Base-by-base conservation (phyloP, 1,284 basidiomycete species). In the Papiliotrema fonsecae region DNA sequence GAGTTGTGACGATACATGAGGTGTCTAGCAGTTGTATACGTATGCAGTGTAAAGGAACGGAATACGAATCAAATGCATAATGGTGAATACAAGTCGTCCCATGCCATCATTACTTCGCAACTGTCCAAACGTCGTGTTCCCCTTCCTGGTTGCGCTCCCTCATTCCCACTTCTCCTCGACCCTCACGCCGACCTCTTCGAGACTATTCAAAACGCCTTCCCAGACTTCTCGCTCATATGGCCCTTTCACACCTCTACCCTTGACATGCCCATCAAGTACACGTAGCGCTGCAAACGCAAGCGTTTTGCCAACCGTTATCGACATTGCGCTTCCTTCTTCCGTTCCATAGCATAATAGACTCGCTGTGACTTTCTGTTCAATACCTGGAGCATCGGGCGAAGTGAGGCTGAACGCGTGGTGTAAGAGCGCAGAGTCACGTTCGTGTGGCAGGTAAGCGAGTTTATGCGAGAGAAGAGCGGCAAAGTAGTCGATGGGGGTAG, bases 361-460 rank as follows among this genome's bases (percentile, higher is more conserved):
- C 2, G 88, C 88, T 9, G 84, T 87, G 59, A 93, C 82, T 24
- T 85, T 78, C 65, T 86, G 79, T 56, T 77, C 75, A 1, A 14
- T 13, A 13, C 26, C 34, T 10, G 38, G 1, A 14, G 39, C 6
- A n/a, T 32, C 11, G 21, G 48, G 46, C 19, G 67, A 64, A 42
- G 42, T 59, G 57, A 18, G 52, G 19, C 47, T 79, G 57, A 93
- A 77, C 66, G 91, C 86, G 73, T 97, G 93, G 52, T 86, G 79
- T 22, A 97, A 81, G 28, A 96, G 80, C 53, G 93, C 90, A 72
- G 90, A 82, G 70, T 97, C 92, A 14, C 84, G 80, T 72, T 97
- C 92, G 26, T 78, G 75, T 0, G 81, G 79, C 0, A 64, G 72
- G 68, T 96, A 97, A 9, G 78, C 77, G 19, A 96, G 81, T 60